Conservation (phyloP, 129 eudicot species). For the Sambucus nigra region DNA sequence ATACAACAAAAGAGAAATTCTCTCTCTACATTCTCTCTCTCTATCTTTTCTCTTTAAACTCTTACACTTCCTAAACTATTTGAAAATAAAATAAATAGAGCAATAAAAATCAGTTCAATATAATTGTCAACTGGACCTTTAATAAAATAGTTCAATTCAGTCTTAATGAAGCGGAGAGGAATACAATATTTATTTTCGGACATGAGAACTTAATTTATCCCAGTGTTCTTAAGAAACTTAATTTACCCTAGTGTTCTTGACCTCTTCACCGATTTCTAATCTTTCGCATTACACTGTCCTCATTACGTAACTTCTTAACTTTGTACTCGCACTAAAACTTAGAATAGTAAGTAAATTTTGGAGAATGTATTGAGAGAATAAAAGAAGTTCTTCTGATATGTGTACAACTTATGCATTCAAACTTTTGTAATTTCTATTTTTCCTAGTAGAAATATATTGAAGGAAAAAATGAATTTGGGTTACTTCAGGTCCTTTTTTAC, state of each 20-base stretch:
- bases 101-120: slow-evolving; percentile 1
- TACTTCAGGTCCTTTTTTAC: too few relatives aligned
- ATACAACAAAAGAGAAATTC: too few relatives aligned
- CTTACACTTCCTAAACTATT: slow-evolving; percentile 74
- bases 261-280: slow-evolving; percentile 73
- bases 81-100: slow-evolving; percentile 8
- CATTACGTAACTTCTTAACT: slow-evolving; percentile 67
- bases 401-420: too few relatives aligned
- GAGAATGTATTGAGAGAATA: background rate
- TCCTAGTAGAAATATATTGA: too few relatives aligned
- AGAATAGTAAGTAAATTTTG: slow-evolving; percentile 8
- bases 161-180: slow-evolving; percentile 2
- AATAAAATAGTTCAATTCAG: background rate
- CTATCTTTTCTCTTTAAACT: too few relatives aligned
- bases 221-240: too few relatives aligned
- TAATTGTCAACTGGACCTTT: background rate
- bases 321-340: slow-evolving; percentile 64
- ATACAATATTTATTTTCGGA: background rate
- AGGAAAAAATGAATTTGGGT: too few relatives aligned
- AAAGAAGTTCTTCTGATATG: too few relatives aligned
- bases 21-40: too few relatives aligned
- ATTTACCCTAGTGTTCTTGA: slow-evolving; percentile 50
- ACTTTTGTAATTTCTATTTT: too few relatives aligned
- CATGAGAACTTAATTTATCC: slow-evolving; percentile 48
- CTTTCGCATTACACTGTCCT: slow-evolving; percentile 54